These are phyloP conservation scores for Colletotrichum sidae DNA, from an alignment of 2,329 filamentous ascomycete genomes.

Conservation along the genomic window DNA sequence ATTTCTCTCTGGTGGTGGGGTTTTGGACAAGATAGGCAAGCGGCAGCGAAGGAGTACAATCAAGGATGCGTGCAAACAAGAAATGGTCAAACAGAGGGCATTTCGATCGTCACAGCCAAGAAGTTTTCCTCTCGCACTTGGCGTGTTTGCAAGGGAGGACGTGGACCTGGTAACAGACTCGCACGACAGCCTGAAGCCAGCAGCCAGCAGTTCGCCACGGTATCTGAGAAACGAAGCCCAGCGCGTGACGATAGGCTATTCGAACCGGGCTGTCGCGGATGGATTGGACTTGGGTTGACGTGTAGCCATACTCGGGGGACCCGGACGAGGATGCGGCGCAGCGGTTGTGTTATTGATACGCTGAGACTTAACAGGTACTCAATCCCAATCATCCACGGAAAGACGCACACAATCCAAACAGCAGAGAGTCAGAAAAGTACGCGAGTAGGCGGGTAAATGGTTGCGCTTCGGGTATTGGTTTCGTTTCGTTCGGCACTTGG, in stretches of 20 bases:
- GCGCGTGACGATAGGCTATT: background rate
- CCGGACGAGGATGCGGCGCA: slow-evolving; percentile 10
- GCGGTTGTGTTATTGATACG: slow-evolving; percentile 20
- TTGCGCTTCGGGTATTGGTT: background rate
- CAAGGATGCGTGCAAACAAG: background rate
- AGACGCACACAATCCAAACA: no score
- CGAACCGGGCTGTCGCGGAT: slow-evolving; percentile 13
- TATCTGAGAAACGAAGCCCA: slow-evolving; percentile 23
- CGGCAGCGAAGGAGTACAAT: background rate
- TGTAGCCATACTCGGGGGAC: slow-evolving; percentile 25
- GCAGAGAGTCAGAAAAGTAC: background rate
- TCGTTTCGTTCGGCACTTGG: background rate
- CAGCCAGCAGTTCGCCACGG: slow-evolving; percentile 11
- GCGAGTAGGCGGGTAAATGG: background rate
- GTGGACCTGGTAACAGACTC: background rate
- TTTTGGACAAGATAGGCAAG: no score
- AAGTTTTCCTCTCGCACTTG: background rate
- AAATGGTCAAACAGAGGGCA: background rate
- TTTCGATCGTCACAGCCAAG: slow-evolving; percentile 16
- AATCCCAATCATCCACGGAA: background rate
- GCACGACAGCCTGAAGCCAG: slow-evolving; percentile 3
- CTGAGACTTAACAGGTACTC: slow-evolving; percentile 3
- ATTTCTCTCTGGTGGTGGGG: no score
- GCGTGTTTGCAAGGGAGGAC: background rate
- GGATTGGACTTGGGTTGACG: slow-evolving; percentile 14